Base-by-base conservation (phyloP, 441 rosid species). In the Dalechampia spathulata region DNA sequence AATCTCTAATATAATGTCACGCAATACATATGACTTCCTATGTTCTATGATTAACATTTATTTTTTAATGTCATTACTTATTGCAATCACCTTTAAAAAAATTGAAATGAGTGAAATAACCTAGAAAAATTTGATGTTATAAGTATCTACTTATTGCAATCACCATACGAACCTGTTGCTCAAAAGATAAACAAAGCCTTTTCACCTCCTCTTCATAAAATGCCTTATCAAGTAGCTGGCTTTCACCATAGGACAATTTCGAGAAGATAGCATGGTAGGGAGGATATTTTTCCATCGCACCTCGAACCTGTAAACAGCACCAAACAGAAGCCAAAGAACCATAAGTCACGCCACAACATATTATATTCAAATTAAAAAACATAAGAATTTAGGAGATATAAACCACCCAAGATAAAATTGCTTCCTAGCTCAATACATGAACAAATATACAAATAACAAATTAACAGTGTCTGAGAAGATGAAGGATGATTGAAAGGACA, bases 191-290 rank as follows among this genome's bases (percentile, higher is more conserved):
- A 80, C 97, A 92, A 45, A 89, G 95, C 83, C 99, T 86, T 75
- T 89, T 83, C 61, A 92, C 97, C 77, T 92, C 97, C 73, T 92
- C 99, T 69, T 89, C 99, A 25, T 89, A 92, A 64, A 92, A 92
- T 63, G 99, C 99, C 61, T 87, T 89, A 72, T 92, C 97, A 2
- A 92, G 97, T 80, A 89, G 75, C 77, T 89, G 97, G 63, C 92
- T 92, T 74, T 87, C 99, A 54, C 99, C 96, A 52, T 89, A 89
- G 1, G 97, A 81, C 64, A 92, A 63, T 71, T 78, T 92, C 1
- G 92, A 72, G 67, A 92, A 86, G 27, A 89, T 85, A 1, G 95
- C 75, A 62, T 89, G 97, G 55, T 89, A 92, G 0, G 99, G 96
- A 36, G 99, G 99, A 56, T 89, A 89, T 26, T 89, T 86, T 69